phyloP scores from a whole-genome alignment of 2,329 filamentous ascomycete species.

The Trichophyton equinum region DNA sequence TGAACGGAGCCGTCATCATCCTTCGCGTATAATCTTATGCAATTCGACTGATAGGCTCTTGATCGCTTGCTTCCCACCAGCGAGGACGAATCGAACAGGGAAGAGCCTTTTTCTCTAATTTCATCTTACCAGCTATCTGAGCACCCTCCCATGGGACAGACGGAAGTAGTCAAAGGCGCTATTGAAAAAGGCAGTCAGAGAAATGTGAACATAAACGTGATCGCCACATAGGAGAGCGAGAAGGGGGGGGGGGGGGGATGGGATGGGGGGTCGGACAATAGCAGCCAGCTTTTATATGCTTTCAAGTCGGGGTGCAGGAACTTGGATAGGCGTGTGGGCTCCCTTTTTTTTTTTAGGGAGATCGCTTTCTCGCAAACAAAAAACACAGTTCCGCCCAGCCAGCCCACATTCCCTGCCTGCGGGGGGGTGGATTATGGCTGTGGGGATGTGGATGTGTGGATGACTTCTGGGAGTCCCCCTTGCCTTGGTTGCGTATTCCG shows the following conservation, averaged over 20 bases:
- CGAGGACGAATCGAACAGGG: background rate
- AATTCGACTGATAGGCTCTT: background rate
- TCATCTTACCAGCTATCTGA: background rate
- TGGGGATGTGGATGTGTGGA: no score
- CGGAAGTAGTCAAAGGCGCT: background rate
- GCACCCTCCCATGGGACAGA: background rate
- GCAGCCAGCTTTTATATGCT: background rate
- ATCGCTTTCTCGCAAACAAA: background rate
- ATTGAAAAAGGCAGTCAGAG: background rate
- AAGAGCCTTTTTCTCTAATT: background rate
- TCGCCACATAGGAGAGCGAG: background rate
- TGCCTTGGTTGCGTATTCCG: background rate
- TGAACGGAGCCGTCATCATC: background rate
- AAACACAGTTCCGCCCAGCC: background rate
- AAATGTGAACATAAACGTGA: background rate
- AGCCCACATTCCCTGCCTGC: background rate
- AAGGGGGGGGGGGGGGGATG: background rate
- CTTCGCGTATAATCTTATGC: background rate
- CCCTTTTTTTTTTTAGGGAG: background rate
- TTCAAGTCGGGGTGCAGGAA: conserved; percentile 2
- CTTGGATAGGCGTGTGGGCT: background rate
- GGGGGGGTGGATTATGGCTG: background rate
- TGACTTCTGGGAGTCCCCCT: background rate
- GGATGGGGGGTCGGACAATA: background rate
- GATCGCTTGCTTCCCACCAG: background rate